These are phyloP conservation scores for Dothidotthia symphoricarpi DNA, from an alignment of 2,329 filamentous ascomycete species.

Conservation along the genomic window DNA sequence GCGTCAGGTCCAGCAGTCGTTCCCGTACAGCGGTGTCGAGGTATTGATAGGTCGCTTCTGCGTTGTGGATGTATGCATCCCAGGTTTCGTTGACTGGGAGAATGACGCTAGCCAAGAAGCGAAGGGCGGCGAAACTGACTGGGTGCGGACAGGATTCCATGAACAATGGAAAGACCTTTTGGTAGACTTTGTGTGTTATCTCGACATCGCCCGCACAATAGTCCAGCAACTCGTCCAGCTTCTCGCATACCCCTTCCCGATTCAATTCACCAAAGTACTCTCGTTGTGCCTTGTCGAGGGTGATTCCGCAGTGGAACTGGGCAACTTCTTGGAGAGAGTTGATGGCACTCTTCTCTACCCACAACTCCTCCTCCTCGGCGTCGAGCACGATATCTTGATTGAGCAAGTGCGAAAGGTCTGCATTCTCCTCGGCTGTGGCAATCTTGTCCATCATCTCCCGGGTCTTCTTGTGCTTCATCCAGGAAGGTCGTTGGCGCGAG, in stretches of 20 bases:
- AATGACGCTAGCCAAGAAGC: constrained; percentile 91
- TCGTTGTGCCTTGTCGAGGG: constrained; percentile 83
- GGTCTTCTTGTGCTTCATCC: constrained; percentile 95
- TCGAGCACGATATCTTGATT: constrained; percentile 66
- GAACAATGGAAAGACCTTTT: constrained; percentile 88
- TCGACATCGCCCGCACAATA: constrained; percentile 95
- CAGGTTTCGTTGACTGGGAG: constrained; percentile 85
- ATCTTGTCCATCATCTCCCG: constrained; percentile 79
- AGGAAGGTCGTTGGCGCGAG: constrained; percentile 89
- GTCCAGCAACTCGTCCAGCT: constrained; percentile 78
- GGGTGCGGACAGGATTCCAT: constrained; percentile 89
- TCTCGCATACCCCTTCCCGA: constrained; percentile 65
- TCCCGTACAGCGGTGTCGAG: constrained; percentile 76
- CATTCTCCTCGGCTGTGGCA: constrained; percentile 66
- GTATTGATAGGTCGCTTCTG: constrained; percentile 79
- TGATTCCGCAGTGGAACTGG: constrained; percentile 89
- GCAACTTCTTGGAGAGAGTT: constrained; percentile 95
- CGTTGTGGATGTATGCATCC: constrained; percentile 78
- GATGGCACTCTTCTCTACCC: constrained; percentile 91
- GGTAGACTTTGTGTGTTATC: constrained; percentile 90
- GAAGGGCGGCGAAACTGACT: constrained; percentile 90
- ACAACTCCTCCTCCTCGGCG: constrained; percentile 92
- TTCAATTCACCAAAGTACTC: constrained; percentile 85
- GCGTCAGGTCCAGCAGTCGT: constrained; percentile 68
- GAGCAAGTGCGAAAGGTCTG: constrained; percentile 69